phyloP scores from a whole-genome alignment of 257 asterid genomes.

The Nicotiana tomentosiformis region DNA sequence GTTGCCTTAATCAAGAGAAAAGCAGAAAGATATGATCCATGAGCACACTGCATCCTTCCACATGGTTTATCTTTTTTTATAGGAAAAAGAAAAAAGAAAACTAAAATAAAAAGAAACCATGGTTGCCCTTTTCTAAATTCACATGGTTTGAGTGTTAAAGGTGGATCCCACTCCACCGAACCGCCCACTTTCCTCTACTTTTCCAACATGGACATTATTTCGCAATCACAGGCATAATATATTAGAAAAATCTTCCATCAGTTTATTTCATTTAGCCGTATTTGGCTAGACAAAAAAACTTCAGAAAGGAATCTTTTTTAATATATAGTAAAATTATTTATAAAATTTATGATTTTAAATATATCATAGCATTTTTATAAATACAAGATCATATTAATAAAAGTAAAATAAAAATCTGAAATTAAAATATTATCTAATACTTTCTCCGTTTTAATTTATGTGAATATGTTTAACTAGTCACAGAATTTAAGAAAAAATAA shows the following conservation, averaged over 20 bases:
- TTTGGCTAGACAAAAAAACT: background rate
- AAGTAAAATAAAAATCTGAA: too few relatives aligned
- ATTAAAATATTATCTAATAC: too few relatives aligned
- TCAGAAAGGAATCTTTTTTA: too few relatives aligned
- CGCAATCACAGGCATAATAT: background rate
- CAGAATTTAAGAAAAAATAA: too few relatives aligned
- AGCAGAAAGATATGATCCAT: background rate
- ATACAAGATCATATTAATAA: too few relatives aligned
- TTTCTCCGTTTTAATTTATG: too few relatives aligned
- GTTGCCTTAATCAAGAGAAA: conserved; percentile 11
- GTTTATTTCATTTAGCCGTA: background rate
- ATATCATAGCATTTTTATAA: too few relatives aligned
- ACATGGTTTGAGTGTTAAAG: conserved; percentile 6
- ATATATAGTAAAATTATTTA: too few relatives aligned
- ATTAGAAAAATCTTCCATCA: background rate
- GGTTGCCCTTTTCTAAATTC: background rate
- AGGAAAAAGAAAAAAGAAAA: background rate
- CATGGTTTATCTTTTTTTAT: conserved; percentile 11
- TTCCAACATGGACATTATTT: background rate
- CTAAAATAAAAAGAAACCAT: too few relatives aligned
- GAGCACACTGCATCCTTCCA: background rate
- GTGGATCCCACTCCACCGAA: conserved; percentile 20
- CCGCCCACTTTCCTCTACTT: background rate
- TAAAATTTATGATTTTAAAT: too few relatives aligned
- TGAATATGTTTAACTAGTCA: too few relatives aligned